Evolutionary conservation across 805 yeast genomes (phyloP).

Genomic region (Helenozyma rhizophorensis): DNA sequence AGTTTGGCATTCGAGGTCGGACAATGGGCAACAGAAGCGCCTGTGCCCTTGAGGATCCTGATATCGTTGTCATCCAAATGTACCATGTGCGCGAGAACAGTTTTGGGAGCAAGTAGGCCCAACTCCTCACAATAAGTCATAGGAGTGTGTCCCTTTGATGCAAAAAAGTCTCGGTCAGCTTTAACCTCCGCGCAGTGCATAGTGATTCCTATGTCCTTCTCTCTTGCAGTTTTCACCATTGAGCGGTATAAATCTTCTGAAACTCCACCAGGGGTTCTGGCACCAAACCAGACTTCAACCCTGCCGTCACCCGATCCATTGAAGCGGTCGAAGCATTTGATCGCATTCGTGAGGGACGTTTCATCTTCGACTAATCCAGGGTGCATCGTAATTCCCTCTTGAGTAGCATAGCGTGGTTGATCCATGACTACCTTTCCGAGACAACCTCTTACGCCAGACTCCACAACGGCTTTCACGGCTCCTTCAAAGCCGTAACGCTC

Average conservation of each 20-base stretch:
- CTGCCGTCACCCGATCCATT: conserved; percentile 12
- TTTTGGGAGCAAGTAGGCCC: conserved; percentile 11
- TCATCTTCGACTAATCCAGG: conserved; percentile 12
- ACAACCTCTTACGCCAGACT: conserved; percentile 14
- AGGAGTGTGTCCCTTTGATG: conserved; percentile 13
- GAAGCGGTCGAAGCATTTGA: conserved; percentile 6
- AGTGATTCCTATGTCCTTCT: conserved; percentile 11
- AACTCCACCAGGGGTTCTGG: conserved; percentile 13
- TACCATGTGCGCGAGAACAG: conserved; percentile 15
- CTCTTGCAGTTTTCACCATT: conserved; percentile 10
- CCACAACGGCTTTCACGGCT: conserved; percentile 12
- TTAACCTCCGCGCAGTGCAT: conserved; percentile 15
- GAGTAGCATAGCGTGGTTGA: conserved; percentile 15
- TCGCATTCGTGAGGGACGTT: conserved; percentile 8
- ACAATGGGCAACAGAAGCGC: conserved; percentile 15
- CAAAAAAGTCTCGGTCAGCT: conserved; percentile 12
- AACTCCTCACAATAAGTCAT: conserved; percentile 13
- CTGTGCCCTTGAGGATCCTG: conserved; percentile 7
- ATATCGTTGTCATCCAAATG: conserved; percentile 12
- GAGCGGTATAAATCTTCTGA: conserved; percentile 11
- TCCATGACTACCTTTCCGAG: conserved; percentile 15
- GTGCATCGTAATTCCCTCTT: conserved; percentile 12
- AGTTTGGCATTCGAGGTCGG: conserved; percentile 18
- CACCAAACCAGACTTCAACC: conserved; percentile 14
- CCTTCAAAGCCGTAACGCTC: conserved; percentile 13